Evolutionary conservation across 1,284 basidiomycete genomes (phyloP).

Genomic region (Erythrobasidium hasegawianum): DNA sequence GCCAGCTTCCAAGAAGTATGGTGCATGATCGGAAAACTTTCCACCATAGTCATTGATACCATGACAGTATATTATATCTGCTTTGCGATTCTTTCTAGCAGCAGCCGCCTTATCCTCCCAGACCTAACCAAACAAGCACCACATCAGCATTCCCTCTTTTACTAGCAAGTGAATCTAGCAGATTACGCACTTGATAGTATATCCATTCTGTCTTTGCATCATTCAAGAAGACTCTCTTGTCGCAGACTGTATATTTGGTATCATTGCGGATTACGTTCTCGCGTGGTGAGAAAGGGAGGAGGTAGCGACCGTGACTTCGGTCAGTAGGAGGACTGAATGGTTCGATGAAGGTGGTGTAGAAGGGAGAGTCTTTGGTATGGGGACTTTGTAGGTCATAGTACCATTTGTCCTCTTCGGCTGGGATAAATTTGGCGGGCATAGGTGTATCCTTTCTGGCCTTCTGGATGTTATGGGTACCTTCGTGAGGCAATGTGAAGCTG

Average conservation of each 20-base stretch:
- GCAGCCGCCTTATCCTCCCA: constrained; percentile 38
- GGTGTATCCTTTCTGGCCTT: too few species aligned
- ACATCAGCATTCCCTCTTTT: too few species aligned
- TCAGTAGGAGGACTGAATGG: constrained; percentile 31
- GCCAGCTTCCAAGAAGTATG: constrained; percentile 40
- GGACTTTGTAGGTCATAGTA: constrained; percentile 22
- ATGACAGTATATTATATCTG: constrained; percentile 23
- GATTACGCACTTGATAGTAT: constrained; percentile 19
- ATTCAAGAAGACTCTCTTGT: constrained; percentile 33
- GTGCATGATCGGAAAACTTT: constrained; percentile 41
- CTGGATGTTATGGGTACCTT: background rate
- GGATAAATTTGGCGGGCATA: constrained; percentile 9
- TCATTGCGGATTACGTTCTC: constrained; percentile 35
- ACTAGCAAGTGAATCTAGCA: too few species aligned
- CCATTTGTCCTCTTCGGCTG: constrained; percentile 14
- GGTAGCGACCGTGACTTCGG: constrained; percentile 37
- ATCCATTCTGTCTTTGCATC: constrained; percentile 33
- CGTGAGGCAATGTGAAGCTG: background rate
- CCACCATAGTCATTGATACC: constrained; percentile 42
- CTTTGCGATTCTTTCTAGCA: constrained; percentile 10
- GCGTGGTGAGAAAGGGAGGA: constrained; percentile 36
- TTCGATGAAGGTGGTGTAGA: constrained; percentile 24
- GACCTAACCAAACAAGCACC: constrained; percentile 35
- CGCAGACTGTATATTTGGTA: constrained; percentile 21
- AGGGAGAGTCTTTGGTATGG: background rate